These are phyloP conservation scores for Zancudomyces culisetae DNA, from an alignment of 371 early-diverging fungal species.

Conservation along the genomic window DNA sequence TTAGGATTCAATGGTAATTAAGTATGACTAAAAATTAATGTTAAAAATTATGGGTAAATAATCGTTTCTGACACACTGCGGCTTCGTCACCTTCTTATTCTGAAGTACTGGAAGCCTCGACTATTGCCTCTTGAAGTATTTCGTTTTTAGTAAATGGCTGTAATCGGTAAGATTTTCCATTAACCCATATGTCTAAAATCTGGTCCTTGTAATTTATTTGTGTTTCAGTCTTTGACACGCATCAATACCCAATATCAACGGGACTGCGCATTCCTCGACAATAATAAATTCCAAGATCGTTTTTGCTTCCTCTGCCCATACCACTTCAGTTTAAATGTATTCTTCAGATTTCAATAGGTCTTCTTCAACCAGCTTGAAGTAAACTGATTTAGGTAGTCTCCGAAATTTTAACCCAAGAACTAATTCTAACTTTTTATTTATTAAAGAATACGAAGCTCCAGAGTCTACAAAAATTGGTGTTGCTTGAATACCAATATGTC, in stretches of 20 bases:
- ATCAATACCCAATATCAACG: not conserved
- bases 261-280: not conserved
- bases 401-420: not conserved
- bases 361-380: not conserved
- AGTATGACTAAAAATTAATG: too few species aligned
- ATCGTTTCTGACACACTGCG: too few species aligned
- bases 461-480: slow-evolving; percentile 1
- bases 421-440: not conserved
- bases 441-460: slow-evolving; percentile 1
- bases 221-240: not conserved
- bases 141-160: too few species aligned
- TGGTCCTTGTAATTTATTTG: too few species aligned
- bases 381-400: not conserved
- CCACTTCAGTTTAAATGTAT: not conserved
- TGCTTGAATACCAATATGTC: too few species aligned
- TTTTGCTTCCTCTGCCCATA: not conserved
- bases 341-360: not conserved
- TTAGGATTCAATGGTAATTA: too few species aligned
- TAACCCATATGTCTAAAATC: too few species aligned
- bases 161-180: too few species aligned
- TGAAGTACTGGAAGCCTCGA: too few species aligned
- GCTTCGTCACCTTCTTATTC: too few species aligned
- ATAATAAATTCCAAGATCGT: not conserved
- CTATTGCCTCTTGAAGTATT: too few species aligned
- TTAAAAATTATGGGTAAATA: too few species aligned